phyloP scores from a whole-genome alignment of 2,329 filamentous ascomycete genomes.

The Paecilomyces sp. region DNA sequence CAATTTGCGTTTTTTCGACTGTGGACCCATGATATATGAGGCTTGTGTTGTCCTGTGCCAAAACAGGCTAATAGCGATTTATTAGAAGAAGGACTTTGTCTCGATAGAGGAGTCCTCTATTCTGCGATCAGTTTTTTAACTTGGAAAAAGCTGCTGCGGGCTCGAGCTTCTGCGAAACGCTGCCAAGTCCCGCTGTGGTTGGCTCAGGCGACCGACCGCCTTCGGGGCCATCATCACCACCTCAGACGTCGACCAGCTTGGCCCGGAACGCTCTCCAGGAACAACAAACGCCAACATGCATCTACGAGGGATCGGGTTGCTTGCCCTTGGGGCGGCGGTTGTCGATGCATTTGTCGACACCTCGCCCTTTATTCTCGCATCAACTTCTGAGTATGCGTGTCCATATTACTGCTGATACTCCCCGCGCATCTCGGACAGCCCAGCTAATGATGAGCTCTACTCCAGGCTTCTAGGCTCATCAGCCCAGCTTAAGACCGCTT shows the following conservation, averaged over 20 bases:
- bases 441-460: constrained; percentile 18
- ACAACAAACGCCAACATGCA: constrained; percentile 26
- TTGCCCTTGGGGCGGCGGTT: constrained; percentile 49
- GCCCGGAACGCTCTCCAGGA: neutral
- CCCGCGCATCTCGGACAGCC: neutral
- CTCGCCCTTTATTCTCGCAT: constrained; percentile 83
- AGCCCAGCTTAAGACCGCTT: constrained; percentile 36
- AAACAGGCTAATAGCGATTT: neutral
- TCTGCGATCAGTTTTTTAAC: neutral
- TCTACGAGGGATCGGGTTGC: constrained; percentile 34
- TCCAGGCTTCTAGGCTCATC: constrained; percentile 32
- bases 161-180: neutral
- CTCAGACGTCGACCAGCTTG: constrained; percentile 5
- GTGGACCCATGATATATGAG: constrained; percentile 42
- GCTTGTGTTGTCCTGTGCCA: neutral
- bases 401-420: neutral
- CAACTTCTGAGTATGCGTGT: constrained; percentile 64
- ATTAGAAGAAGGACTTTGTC: constrained; percentile 8
- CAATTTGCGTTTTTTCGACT: constrained; percentile 60
- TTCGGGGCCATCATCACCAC: constrained; percentile 17
- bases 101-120: constrained; percentile 8
- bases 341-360: constrained; percentile 74
- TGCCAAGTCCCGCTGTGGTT: constrained; percentile 19
- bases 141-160: neutral
- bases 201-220: constrained; percentile 25